A percentile compares a stretch with the other conserved stretches of the same genome.
Conservation (phyloP, 345 rosid genomes). For the Corymbia maculata region DNA sequence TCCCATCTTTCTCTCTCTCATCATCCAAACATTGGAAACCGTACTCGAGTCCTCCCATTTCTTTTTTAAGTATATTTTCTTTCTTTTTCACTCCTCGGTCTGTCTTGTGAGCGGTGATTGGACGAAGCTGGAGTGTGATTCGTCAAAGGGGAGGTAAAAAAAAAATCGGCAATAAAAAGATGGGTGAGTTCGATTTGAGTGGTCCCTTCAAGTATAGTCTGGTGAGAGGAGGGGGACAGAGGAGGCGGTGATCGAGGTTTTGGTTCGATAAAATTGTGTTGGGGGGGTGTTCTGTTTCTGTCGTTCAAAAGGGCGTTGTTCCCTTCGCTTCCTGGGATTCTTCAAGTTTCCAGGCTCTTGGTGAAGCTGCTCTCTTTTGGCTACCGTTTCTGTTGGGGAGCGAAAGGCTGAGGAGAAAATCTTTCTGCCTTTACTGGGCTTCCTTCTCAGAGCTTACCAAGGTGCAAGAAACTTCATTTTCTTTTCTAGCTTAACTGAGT, state of each 20-base stretch:
- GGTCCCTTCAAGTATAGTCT: background rate
- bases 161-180: background rate
- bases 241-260: conserved; percentile 17
- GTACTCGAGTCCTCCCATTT: background rate
- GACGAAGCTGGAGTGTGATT: background rate
- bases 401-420: background rate
- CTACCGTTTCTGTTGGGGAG: background rate
- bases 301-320: background rate
- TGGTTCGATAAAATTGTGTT: background rate
- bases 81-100: background rate
- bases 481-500: background rate
- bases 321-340: background rate
- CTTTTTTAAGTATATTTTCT: background rate
- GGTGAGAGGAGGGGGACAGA: conserved; percentile 5
- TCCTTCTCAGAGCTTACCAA: background rate
- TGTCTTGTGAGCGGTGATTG: background rate
- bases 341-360: background rate
- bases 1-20: background rate
- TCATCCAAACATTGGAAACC: background rate
- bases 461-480: background rate
- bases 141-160: background rate
- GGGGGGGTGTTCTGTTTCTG: background rate
- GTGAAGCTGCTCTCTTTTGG: background rate
- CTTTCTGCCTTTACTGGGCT: background rate
- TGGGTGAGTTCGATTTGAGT: background rate